Evolutionary conservation across 257 asterid genomes (phyloP).

Genomic region (Solanum paucissectum): DNA sequence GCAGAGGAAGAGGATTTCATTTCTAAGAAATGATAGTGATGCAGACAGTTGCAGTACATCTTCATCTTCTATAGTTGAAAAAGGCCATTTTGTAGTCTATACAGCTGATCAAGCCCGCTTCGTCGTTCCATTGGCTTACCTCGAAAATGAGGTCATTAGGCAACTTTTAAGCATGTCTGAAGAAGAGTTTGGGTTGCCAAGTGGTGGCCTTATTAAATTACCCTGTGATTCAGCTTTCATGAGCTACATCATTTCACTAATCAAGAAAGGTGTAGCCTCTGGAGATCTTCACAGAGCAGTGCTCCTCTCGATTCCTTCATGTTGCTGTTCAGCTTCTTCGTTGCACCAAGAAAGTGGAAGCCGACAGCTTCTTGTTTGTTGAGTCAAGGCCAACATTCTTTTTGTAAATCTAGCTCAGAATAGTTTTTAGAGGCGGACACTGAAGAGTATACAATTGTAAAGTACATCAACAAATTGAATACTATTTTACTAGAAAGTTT

Average conservation of each 20-base stretch:
- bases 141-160: slow-evolving; percentile 6
- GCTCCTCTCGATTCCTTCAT: slow-evolving; percentile 4
- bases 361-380: not conserved
- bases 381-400: not conserved
- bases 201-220: slow-evolving; percentile 8
- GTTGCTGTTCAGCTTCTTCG: not conserved
- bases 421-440: not conserved
- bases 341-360: not conserved
- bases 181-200: slow-evolving; percentile 3
- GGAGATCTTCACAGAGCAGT: slow-evolving; percentile 17
- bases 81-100: slow-evolving; percentile 28
- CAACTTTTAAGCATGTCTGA: slow-evolving; percentile 18
- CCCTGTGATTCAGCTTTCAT: slow-evolving; percentile 17
- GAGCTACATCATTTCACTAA: slow-evolving; percentile 7
- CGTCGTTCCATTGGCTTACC: slow-evolving; percentile 11
- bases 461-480: not conserved
- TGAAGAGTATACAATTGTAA: not conserved
- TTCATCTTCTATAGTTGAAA: not conserved
- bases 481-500: not conserved
- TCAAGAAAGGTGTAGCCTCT: slow-evolving; percentile 5
- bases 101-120: slow-evolving; percentile 9
- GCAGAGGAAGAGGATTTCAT: not conserved
- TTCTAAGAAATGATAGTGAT: no score
- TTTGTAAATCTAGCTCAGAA: not conserved
- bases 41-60: not conserved